Conservation (phyloP, 1,284 basidiomycete genomes). For the Irpex sp. region DNA sequence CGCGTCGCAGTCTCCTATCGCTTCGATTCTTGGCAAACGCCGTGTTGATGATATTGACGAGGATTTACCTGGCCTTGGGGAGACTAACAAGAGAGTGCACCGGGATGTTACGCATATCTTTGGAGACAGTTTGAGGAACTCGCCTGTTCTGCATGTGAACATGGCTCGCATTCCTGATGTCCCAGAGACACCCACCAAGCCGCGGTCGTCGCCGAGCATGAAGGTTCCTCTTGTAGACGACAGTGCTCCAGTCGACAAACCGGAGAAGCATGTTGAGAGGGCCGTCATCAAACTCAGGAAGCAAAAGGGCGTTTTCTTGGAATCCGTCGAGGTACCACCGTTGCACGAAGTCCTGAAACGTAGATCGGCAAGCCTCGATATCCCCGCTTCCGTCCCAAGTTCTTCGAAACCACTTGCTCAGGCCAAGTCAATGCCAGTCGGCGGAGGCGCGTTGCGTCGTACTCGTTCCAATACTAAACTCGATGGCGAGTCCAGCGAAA, state of each 20-base stretch:
- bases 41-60: constrained; percentile 27
- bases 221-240: not conserved
- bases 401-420: not conserved
- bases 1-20: constrained; percentile 22
- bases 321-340: constrained; percentile 51
- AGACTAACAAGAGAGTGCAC: constrained; percentile 28
- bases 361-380: constrained; percentile 14
- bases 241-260: too few species aligned
- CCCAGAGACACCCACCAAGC: not conserved
- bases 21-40: constrained; percentile 40
- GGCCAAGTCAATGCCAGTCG: not conserved
- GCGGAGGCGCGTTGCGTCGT: constrained; percentile 14
- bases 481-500: constrained; percentile 8
- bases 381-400: not conserved
- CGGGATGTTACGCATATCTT: constrained; percentile 12
- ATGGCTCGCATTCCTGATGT: not conserved
- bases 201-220: not conserved
- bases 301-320: constrained; percentile 47
- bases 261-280: too few species aligned
- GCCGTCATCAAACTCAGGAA: constrained; percentile 27
- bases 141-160: not conserved
- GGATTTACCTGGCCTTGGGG: constrained; percentile 19
- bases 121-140: not conserved
- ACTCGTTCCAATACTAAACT: constrained; percentile 24
- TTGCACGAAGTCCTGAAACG: constrained; percentile 27